Conservation (phyloP, 169 alveolate genomes). For the Condylostoma magnum region DNA sequence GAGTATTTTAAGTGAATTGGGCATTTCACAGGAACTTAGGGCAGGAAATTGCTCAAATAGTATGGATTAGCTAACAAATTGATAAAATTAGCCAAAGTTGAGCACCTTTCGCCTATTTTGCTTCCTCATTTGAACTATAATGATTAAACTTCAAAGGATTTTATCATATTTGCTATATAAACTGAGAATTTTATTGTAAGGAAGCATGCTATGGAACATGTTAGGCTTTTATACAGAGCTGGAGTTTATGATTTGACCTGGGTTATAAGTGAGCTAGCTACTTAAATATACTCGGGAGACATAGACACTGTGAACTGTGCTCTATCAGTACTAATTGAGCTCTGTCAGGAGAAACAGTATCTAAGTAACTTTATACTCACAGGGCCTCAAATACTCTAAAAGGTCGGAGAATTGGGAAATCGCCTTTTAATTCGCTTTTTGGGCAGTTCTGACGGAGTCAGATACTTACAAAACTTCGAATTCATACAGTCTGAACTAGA, state of each 20-base stretch:
- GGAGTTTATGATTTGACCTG: slow-evolving; percentile 15
- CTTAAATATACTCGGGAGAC: not conserved
- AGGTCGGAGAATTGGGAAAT: slow-evolving; percentile 15
- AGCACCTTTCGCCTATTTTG: slow-evolving; percentile 21
- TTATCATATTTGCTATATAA: not conserved
- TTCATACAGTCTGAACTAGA: slow-evolving; percentile 11
- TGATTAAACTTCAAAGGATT: not conserved
- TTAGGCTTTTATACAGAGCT: slow-evolving; percentile 8
- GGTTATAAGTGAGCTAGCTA: slow-evolving; percentile 11
- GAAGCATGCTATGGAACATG: slow-evolving; percentile 10
- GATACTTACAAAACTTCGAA: slow-evolving; percentile 4
- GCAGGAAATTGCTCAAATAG: slow-evolving; percentile 2
- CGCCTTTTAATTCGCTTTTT: slow-evolving; percentile 7
- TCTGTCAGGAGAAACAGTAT: slow-evolving; percentile 22
- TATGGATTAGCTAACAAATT: slow-evolving; percentile 11
- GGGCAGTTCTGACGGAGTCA: slow-evolving; percentile 20
- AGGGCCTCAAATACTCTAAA: slow-evolving; percentile 21
- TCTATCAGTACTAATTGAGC: not conserved
- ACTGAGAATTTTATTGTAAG: slow-evolving; percentile 7
- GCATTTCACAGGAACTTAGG: not conserved
- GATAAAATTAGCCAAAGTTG: slow-evolving; percentile 6
- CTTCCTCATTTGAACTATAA: not conserved
- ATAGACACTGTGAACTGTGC: slow-evolving; percentile 11
- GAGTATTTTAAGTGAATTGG: slow-evolving; percentile 26
- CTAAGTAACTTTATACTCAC: slow-evolving; percentile 4